These are phyloP conservation scores for Lachnellula occidentalis DNA, from an alignment of 2,329 filamentous ascomycete species.

Conservation along the genomic window DNA sequence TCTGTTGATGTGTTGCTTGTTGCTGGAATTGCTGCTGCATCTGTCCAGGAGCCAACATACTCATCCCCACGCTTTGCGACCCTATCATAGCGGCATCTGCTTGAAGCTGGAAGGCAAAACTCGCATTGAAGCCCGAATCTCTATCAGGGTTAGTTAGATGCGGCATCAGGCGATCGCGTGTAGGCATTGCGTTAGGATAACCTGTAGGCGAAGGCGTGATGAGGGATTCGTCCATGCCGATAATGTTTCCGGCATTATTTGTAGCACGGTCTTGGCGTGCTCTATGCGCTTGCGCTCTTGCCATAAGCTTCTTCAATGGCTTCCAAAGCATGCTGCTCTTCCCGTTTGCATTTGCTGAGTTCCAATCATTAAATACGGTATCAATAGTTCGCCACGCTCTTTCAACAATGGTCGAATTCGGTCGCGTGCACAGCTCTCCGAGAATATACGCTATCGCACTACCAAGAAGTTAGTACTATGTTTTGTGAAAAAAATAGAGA, in stretches of 20 bases:
- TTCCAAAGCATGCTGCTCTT: conserved; percentile 57
- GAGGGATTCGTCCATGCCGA: conserved; percentile 2
- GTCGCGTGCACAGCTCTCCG: conserved; percentile 34
- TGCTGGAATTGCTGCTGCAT: conserved; percentile 19
- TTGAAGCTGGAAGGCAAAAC: not conserved
- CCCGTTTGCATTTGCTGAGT: conserved; percentile 23
- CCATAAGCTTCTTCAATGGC: conserved; percentile 55
- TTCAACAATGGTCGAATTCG: conserved; percentile 34
- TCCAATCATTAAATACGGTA: conserved; percentile 25
- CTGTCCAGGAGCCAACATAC: conserved; percentile 19
- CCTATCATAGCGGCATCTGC: conserved; percentile 8
- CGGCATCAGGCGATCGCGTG: conserved; percentile 5
- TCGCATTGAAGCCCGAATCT: not conserved
- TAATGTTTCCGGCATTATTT: not conserved
- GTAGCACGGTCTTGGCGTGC: conserved; percentile 30
- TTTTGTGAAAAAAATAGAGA: too few relatives aligned
- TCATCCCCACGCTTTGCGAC: conserved; percentile 23
- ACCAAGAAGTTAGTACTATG: too few relatives aligned
- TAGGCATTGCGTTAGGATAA: not conserved
- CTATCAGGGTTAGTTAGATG: not conserved
- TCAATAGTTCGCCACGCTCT: conserved; percentile 38
- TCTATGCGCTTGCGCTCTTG: conserved; percentile 51
- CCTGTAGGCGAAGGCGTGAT: not conserved
- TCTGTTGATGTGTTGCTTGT: conserved; percentile 6
- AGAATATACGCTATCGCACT: conserved; percentile 38